Evolutionary conservation across 352 stramenopile genomes (phyloP).

Genomic region (Pythium dissotocum): DNA sequence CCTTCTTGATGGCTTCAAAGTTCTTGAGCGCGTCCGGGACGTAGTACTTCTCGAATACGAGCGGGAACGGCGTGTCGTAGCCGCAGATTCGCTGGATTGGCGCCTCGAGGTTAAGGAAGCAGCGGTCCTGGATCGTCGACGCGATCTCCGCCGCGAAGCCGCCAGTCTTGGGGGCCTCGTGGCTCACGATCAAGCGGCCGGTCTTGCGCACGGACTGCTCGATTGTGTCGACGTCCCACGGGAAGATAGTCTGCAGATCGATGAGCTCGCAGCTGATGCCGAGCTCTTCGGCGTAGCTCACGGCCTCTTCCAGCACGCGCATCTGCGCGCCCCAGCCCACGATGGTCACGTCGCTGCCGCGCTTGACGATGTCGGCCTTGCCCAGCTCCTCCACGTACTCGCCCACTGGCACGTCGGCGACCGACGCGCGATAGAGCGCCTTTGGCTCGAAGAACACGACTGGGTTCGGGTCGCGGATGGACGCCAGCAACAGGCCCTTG

Average conservation of each 20-base stretch:
- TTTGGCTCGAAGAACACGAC: slow-evolving; percentile 99
- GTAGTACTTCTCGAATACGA: slow-evolving; percentile 97
- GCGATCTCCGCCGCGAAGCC: slow-evolving; percentile 97
- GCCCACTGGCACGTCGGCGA: slow-evolving; percentile 94
- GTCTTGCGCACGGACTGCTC: slow-evolving; percentile 97
- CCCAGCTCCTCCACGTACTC: slow-evolving; percentile 95
- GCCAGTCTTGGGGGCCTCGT: slow-evolving; percentile 94
- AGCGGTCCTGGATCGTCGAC: slow-evolving; percentile 91
- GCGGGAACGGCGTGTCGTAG: slow-evolving; percentile 97
- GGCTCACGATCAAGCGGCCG: slow-evolving; percentile 94
- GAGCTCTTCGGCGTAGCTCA: slow-evolving; percentile 86
- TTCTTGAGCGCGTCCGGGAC: slow-evolving; percentile 94
- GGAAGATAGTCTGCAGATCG: slow-evolving; percentile 97
- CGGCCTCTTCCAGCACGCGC: slow-evolving; percentile 81
- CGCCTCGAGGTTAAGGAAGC: slow-evolving; percentile 96
- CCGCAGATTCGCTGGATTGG: slow-evolving; percentile 94
- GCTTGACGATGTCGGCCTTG: slow-evolving; percentile 92
- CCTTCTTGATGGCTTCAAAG: slow-evolving; percentile 94
- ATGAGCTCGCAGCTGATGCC: slow-evolving; percentile 97
- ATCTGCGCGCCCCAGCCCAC: slow-evolving; percentile 94
- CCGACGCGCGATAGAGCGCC: slow-evolving; percentile 95
- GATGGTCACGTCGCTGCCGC: slow-evolving; percentile 94
- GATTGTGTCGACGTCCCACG: slow-evolving; percentile 96
- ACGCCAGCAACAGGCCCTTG: slow-evolving; percentile 96
- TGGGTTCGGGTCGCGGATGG: slow-evolving; percentile 96